Conservation (phyloP, 78 protist genomes). For the Dictyostelium purpureum region DNA sequence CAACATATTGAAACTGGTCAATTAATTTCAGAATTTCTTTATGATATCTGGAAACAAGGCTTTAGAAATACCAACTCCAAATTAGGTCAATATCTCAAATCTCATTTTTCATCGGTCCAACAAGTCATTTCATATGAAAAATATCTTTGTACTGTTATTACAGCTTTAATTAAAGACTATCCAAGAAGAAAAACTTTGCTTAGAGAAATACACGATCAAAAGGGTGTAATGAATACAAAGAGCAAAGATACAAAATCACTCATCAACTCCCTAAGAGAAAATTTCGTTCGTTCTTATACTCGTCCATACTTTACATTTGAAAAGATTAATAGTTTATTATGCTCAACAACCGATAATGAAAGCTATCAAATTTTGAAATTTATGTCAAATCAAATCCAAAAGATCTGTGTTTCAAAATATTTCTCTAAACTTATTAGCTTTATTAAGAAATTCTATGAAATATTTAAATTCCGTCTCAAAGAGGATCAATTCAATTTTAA, state of each 20-base stretch:
- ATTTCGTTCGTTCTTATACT: background rate
- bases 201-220: background rate
- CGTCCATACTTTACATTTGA: background rate
- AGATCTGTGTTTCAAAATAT: slow-evolving; percentile 44
- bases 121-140: slow-evolving; percentile 30
- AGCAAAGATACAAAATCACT: background rate
- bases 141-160: background rate
- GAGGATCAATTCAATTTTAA: background rate
- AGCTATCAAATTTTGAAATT: background rate
- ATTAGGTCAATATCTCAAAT: background rate
- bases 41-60: slow-evolving; percentile 14
- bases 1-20: slow-evolving; percentile 11
- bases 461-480: background rate
- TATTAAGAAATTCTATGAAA: background rate
- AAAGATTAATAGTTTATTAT: background rate
- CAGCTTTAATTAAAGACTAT: background rate
- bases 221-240: background rate
- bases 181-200: background rate
- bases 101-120: background rate
- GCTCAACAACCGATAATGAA: background rate
- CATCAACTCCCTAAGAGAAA: background rate
- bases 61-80: background rate
- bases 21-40: slow-evolving; percentile 32
- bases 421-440: background rate
- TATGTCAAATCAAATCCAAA: slow-evolving; percentile 39